Evolutionary conservation across 202 grass and related monocot genomes (phyloP).

Genomic region (Hordeum pubiflorum): DNA sequence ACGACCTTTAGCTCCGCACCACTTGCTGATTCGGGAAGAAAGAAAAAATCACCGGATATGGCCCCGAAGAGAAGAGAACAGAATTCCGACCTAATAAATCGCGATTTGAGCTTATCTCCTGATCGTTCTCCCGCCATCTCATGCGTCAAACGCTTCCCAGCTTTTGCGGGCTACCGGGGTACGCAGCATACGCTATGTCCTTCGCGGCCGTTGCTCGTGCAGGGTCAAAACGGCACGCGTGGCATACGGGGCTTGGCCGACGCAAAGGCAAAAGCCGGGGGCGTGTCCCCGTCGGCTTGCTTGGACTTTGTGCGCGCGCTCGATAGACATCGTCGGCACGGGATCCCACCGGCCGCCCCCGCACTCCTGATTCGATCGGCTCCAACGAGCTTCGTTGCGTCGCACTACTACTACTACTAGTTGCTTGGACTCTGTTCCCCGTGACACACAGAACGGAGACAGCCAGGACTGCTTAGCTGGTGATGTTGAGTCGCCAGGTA

Average conservation of each 20-base stretch:
- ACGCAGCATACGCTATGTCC: not conserved
- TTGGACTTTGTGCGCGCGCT: not conserved
- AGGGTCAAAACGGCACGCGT: conserved; percentile 8
- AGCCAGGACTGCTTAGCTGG: not conserved
- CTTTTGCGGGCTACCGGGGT: not conserved
- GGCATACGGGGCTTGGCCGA: not conserved
- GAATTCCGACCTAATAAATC: not conserved
- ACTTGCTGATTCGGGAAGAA: not conserved
- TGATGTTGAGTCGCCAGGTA: not conserved
- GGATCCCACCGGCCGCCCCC: not conserved
- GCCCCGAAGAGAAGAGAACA: not conserved
- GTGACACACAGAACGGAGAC: not conserved
- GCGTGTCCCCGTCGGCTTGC: not conserved
- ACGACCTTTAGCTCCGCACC: not conserved
- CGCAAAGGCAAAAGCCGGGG: not conserved
- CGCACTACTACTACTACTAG: too few species aligned
- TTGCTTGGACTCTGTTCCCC: too few species aligned
- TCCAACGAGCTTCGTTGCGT: not conserved
- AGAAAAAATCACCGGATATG: not conserved
- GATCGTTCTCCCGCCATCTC: not conserved
- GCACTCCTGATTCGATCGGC: not conserved
- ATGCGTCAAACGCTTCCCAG: conserved; percentile 7
- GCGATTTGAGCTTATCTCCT: conserved; percentile 18
- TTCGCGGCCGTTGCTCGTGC: not conserved
- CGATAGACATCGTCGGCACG: not conserved